phyloP scores from a whole-genome alignment of 805 yeast species.

The Komagataella populi region DNA sequence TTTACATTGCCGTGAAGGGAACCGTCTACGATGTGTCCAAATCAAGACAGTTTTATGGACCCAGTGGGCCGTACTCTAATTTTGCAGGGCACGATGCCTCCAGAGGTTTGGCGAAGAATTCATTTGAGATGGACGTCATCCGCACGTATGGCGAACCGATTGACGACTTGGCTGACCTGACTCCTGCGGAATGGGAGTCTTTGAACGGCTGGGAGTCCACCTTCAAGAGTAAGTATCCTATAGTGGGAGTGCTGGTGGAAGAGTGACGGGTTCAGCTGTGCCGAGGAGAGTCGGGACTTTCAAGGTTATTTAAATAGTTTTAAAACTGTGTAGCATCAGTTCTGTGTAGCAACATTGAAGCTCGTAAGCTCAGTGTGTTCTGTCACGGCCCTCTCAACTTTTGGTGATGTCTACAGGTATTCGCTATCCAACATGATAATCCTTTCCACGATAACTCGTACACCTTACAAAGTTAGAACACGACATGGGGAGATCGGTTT shows the following conservation, averaged over 20 bases:
- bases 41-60: slow-evolving; percentile 84
- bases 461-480: slow-evolving; percentile 8
- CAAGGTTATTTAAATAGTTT: not conserved
- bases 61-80: slow-evolving; percentile 87
- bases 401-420: slow-evolving; percentile 1
- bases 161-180: slow-evolving; percentile 54
- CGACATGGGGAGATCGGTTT: slow-evolving; percentile 17
- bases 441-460: slow-evolving; percentile 6
- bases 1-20: slow-evolving; percentile 80
- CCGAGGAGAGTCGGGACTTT: not conserved
- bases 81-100: slow-evolving; percentile 96
- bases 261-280: slow-evolving; percentile 1
- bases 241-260: slow-evolving; percentile 58
- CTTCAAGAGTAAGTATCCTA: slow-evolving; percentile 69
- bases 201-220: slow-evolving; percentile 78
- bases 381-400: too few relatives aligned
- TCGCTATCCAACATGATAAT: slow-evolving; percentile 10
- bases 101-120: slow-evolving; percentile 79
- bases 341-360: not conserved
- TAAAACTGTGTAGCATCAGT: not conserved
- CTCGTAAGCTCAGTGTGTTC: too few relatives aligned
- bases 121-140: slow-evolving; percentile 59
- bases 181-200: slow-evolving; percentile 45
- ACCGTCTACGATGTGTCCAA: slow-evolving; percentile 72
- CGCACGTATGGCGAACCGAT: slow-evolving; percentile 66